These are phyloP conservation scores for Lolium multiflorum DNA, from an alignment of 176 grass and related monocot genomes.

Conservation along the genomic window DNA sequence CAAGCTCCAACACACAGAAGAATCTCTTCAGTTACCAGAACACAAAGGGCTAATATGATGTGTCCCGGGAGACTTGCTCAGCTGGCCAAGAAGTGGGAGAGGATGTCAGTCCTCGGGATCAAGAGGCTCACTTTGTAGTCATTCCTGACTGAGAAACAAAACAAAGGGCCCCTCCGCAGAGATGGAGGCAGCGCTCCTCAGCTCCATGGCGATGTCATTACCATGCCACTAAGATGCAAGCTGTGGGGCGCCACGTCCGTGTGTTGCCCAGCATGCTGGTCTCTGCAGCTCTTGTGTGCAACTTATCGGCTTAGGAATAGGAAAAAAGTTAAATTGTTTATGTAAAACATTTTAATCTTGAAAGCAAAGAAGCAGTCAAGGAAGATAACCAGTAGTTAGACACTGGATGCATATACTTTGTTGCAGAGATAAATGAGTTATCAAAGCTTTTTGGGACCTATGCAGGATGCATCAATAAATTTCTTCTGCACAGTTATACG, in stretches of 20 bases:
- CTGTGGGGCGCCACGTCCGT: neutral
- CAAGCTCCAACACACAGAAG: neutral
- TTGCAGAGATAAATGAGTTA: constrained; percentile 13
- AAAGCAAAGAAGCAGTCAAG: neutral
- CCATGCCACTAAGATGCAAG: constrained; percentile 2
- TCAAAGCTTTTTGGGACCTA: neutral
- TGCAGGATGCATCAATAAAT: neutral
- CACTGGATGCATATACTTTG: neutral
- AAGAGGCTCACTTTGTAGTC: neutral
- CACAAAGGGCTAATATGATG: neutral
- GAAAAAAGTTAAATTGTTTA: neutral
- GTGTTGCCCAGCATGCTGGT: neutral
- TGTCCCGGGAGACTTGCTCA: constrained; percentile 22
- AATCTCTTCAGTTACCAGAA: constrained; percentile 7
- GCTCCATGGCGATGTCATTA: constrained; percentile 32
- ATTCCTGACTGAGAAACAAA: neutral
- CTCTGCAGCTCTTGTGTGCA: constrained; percentile 23
- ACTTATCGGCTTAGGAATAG: neutral
- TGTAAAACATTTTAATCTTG: constrained; percentile 9
- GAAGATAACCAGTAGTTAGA: neutral
- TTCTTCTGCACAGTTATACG: neutral
- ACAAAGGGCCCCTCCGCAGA: constrained; percentile 9
- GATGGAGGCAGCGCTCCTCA: constrained; percentile 35
- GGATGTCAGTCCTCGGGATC: neutral
- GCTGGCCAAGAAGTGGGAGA: constrained; percentile 53